phyloP scores from a whole-genome alignment of 2,329 filamentous ascomycete genomes.

The Cordyceps javanica region DNA sequence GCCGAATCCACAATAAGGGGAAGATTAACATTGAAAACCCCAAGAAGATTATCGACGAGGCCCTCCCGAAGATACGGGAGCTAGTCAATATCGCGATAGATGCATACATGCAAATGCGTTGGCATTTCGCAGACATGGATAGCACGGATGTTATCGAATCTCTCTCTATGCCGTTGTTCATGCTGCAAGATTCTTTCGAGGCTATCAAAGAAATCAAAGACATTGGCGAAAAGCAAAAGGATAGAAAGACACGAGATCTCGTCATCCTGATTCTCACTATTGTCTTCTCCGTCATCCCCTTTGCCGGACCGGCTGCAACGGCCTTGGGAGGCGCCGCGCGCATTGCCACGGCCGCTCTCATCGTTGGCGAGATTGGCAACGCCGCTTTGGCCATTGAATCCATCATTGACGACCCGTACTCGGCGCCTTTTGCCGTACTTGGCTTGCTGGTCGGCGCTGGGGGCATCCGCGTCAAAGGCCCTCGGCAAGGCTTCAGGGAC shows the following conservation, averaged over 20 bases:
- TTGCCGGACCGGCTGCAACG: slow-evolving; percentile 39
- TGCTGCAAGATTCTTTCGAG: slow-evolving; percentile 17
- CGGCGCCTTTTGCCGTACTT: not conserved
- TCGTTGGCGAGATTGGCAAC: not conserved
- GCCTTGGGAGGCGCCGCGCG: not conserved
- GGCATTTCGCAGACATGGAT: no score
- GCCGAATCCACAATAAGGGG: not conserved
- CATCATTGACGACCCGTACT: not conserved
- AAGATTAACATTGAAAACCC: not conserved
- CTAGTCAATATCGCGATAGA: no score
- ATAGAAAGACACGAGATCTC: slow-evolving; percentile 17
- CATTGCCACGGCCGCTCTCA: not conserved
- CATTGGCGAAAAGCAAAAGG: no score
- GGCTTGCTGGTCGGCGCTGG: not conserved
- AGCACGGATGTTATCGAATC: not conserved
- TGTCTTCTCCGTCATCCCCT: slow-evolving; percentile 43
- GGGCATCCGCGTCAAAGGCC: not conserved
- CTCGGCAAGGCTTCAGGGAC: not conserved
- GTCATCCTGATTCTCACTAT: slow-evolving; percentile 34
- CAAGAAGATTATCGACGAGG: not conserved
- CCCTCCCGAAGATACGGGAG: no score
- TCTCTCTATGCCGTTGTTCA: slow-evolving; percentile 4
- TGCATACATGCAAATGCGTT: no score
- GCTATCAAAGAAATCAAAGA: slow-evolving; percentile 22
- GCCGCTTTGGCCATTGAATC: not conserved